Base-by-base conservation (phyloP, 352 stramenopile genomes). In the Pythium diclinum region DNA sequence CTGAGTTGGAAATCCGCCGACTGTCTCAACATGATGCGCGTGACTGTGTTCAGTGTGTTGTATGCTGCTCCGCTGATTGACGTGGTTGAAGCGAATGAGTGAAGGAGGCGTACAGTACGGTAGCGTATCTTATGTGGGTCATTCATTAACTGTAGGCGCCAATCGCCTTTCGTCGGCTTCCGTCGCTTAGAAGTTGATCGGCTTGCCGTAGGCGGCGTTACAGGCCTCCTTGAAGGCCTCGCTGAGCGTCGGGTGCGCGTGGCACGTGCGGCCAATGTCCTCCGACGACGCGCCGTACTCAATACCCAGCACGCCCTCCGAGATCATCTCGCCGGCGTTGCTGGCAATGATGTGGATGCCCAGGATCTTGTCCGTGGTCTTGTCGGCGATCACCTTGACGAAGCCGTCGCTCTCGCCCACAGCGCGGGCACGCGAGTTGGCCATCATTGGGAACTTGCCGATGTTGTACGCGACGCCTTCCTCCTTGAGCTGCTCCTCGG, bases 151-250 rank as follows among this genome's bases (percentile, higher is more conserved):
- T 51, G 25, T 28, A 23, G 44, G 44, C 44, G 44, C 44, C 44
- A 51, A 51, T 51, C 44, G 44, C 19, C 8, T 4, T 4, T 46
- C 38, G 44, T 25, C 3, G 44, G 44, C 44, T 56, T 56, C 51
- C 6, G 51, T 56, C 28, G 51, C 52, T 97, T 98, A 99, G 74
- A 99, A 99, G 85, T 99, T 98, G 79, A 99, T 99, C 48, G 97
- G 94, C 83, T 99, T 99, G 77, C 97, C 95, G 77, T 98, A 99
- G 46, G 97, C 90, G 67, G 92, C 94, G 82, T 98, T 97, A 74
- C 95, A 99, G 16, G 97, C 97, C 77, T 99, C 97, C 86, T 99
- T 99, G 71, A 99, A 98, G 13, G 97, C 97, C 78, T 99, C 97
- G 71, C 89, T 98, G 33, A 99, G 82, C 49, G 97, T 99, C 51